These are phyloP conservation scores for Rhizophagus clarus DNA, from an alignment of 192 early-diverging fungal species.

Conservation along the genomic window DNA sequence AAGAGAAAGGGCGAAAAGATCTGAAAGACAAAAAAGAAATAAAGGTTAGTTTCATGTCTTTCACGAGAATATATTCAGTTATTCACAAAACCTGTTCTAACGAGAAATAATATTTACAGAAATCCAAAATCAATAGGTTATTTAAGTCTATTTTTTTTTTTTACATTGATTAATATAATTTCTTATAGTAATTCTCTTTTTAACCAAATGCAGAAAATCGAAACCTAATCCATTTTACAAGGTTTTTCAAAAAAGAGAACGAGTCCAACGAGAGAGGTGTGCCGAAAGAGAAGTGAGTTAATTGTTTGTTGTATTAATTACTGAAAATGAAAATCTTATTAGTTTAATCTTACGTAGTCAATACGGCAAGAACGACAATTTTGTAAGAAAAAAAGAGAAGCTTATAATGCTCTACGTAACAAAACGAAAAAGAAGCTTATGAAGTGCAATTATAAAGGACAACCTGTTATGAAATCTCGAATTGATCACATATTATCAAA, in stretches of 20 bases:
- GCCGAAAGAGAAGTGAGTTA: background rate
- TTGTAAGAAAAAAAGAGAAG: background rate
- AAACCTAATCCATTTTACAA: constrained; percentile 22
- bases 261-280: background rate
- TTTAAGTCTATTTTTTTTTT: background rate
- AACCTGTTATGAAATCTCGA: constrained; percentile 18
- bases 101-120: no score
- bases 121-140: no score
- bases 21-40: no score
- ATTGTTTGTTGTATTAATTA: background rate
- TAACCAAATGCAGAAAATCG: background rate
- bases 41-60: no score
- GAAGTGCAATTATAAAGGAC: constrained; percentile 18
- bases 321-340: no score
- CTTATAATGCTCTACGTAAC: background rate
- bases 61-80: no score
- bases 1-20: no score
- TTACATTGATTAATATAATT: background rate
- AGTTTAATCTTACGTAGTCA: background rate
- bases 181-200: background rate
- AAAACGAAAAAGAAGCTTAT: background rate
- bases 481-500: constrained; percentile 19
- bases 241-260: constrained; percentile 7
- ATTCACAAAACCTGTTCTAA: no score
- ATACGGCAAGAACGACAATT: background rate